Percentiles rank a stretch among this genome's conserved stretches.
Conservation (phyloP, 164 flowering plant genomes). For the Liriodendron chinense region DNA sequence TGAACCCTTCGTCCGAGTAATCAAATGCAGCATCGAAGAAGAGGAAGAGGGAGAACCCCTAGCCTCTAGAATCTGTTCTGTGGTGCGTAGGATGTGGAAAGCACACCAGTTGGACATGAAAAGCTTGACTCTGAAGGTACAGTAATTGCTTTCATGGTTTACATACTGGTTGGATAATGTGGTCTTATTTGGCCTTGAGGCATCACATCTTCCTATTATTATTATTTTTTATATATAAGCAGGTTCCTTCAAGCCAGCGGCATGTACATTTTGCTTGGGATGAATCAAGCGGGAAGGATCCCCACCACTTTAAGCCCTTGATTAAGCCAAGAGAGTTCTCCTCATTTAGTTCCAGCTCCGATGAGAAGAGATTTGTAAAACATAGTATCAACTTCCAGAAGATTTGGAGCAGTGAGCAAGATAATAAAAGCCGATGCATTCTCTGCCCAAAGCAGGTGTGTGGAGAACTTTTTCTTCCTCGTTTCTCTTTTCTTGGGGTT, state of each 20-base stretch:
- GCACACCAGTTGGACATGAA: conserved; percentile 57
- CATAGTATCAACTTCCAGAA: conserved; percentile 70
- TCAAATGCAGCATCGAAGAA: conserved; percentile 69
- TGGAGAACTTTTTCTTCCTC: not conserved
- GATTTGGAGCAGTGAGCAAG: conserved; percentile 92
- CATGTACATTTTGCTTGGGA: conserved; percentile 60
- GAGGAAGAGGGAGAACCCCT: conserved; percentile 62
- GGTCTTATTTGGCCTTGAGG: not conserved
- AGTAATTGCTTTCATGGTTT: conserved; percentile 6
- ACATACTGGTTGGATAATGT: not conserved
- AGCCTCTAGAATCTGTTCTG: conserved; percentile 70
- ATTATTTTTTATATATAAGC: conserved; percentile 13
- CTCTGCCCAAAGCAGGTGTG: conserved; percentile 79
- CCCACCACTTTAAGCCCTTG: conserved; percentile 35
- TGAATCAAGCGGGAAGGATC: conserved; percentile 50
- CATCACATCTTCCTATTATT: not conserved
- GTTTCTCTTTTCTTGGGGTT: not conserved
- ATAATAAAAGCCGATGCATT: conserved; percentile 57
- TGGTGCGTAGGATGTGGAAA: conserved; percentile 75
- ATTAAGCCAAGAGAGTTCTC: conserved; percentile 50
- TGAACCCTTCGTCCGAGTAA: conserved; percentile 68
- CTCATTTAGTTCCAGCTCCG: conserved; percentile 40
- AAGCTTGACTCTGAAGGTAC: conserved; percentile 59
- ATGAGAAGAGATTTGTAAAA: conserved; percentile 47
- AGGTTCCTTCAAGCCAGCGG: conserved; percentile 91